Evolutionary conservation across 2,329 filamentous ascomycete species (phyloP).

Genomic region (Hypoxylon sp.): DNA sequence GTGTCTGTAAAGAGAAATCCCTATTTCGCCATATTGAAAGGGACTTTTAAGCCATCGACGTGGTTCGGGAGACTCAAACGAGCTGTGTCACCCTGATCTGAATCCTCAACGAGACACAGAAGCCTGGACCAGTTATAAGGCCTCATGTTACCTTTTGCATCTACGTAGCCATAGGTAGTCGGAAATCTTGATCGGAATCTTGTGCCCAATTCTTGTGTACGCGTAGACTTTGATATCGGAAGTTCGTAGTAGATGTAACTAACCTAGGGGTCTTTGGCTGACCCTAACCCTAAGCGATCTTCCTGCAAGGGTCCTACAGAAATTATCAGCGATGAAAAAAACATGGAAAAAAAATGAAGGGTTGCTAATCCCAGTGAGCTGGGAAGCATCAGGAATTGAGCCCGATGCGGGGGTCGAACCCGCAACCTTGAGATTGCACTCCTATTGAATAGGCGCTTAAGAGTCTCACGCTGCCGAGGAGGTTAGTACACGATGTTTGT

Average conservation of each 20-base stretch:
- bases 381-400: conserved; percentile 57
- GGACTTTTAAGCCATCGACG: not conserved
- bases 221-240: not conserved
- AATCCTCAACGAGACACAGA: not conserved
- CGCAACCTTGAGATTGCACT: conserved; percentile 55
- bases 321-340: too few species aligned
- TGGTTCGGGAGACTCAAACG: not conserved
- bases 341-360: not conserved
- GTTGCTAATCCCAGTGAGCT: not conserved
- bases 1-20: not conserved
- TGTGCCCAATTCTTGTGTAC: not conserved
- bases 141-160: not conserved
- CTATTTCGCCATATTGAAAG: not conserved
- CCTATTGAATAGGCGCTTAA: conserved; percentile 53
- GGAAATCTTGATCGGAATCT: not conserved
- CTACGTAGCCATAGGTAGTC: not conserved
- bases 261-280: too few species aligned
- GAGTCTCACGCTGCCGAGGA: conserved; percentile 70
- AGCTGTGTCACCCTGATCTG: not conserved
- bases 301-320: not conserved
- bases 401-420: conserved; percentile 63
- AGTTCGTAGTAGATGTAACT: not conserved
- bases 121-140: not conserved
- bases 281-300: not conserved
- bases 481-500: conserved; percentile 4